Evolutionary conservation across 352 stramenopile genomes (phyloP).

Genomic region (Phytopythium vexans): DNA sequence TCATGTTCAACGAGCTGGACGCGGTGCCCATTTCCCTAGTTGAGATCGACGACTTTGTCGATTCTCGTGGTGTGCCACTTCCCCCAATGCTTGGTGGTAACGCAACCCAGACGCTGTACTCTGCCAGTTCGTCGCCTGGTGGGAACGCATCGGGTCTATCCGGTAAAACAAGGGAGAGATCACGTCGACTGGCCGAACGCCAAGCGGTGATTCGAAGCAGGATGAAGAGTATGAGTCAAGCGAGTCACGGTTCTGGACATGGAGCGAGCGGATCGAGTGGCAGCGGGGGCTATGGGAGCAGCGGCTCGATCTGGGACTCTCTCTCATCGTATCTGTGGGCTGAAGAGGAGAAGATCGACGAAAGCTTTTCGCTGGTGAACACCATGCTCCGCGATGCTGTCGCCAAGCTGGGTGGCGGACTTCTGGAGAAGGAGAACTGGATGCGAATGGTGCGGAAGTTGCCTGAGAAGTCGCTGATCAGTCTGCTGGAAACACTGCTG

Average conservation of each 20-base stretch:
- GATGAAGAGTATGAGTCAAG: constrained; percentile 77
- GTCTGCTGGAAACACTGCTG: constrained; percentile 72
- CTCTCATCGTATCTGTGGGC: constrained; percentile 83
- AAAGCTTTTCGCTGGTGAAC: constrained; percentile 79
- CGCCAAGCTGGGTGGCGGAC: constrained; percentile 56
- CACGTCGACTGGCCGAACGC: constrained; percentile 70
- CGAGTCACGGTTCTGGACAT: constrained; percentile 39
- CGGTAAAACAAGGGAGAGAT: constrained; percentile 75
- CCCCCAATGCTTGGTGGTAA: constrained; percentile 60
- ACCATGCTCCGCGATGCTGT: constrained; percentile 77
- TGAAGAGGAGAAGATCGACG: constrained; percentile 77
- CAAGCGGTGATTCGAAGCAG: constrained; percentile 78
- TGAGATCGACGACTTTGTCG: constrained; percentile 88
- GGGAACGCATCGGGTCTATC: constrained; percentile 30
- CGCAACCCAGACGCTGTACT: constrained; percentile 17
- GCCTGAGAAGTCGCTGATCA: constrained; percentile 53
- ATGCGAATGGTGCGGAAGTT: constrained; percentile 78
- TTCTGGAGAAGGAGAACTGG: constrained; percentile 87
- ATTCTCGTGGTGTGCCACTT: constrained; percentile 74
- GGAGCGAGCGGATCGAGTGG: constrained; percentile 28
- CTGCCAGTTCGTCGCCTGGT: constrained; percentile 24
- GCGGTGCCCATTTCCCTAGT: constrained; percentile 81
- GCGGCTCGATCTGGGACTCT: constrained; percentile 76
- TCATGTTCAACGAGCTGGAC: constrained; percentile 89
- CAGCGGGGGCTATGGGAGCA: constrained; percentile 17